Evolutionary conservation across 2,329 filamentous ascomycete species (phyloP).

Genomic region (Fusarium coffeatum): DNA sequence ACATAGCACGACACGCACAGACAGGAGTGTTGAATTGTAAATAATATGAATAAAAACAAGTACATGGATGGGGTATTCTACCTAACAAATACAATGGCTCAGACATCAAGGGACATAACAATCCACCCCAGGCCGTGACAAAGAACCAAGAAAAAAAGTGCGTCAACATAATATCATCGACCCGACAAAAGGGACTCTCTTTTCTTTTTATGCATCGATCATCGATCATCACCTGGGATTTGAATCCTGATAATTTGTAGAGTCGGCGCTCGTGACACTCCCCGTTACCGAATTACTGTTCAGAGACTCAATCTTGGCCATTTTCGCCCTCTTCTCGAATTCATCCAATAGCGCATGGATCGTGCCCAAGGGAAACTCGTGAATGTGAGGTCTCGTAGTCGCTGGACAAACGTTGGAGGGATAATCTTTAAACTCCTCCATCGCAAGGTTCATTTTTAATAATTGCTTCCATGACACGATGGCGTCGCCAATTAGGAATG

Average conservation of each 20-base stretch:
- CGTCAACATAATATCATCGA: conserved; percentile 1
- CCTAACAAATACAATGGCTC: not conserved
- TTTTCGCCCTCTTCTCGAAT: conserved; percentile 33
- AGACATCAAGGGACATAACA: not conserved
- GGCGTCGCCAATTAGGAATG: conserved; percentile 50
- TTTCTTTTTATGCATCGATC: not conserved
- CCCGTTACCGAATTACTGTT: conserved; percentile 20
- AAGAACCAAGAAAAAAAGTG: not conserved
- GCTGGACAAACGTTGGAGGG: conserved; percentile 48
- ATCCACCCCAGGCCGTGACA: not conserved
- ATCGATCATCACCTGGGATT: not conserved
- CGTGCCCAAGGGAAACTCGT: conserved; percentile 34
- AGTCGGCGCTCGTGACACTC: conserved; percentile 24
- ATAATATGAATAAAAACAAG: not conserved
- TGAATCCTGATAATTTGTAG: conserved; percentile 19
- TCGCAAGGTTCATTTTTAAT: conserved; percentile 49
- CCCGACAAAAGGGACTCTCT: not conserved
- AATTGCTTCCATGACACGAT: conserved; percentile 54
- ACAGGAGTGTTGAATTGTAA: too few relatives aligned
- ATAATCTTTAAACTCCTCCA: conserved; percentile 53
- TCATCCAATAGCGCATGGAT: conserved; percentile 35
- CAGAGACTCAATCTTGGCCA: conserved; percentile 33
- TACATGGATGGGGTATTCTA: not conserved
- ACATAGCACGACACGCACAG: not conserved
- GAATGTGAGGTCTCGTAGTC: conserved; percentile 7